Evolutionary conservation across 2,329 filamentous ascomycete genomes (phyloP).

Genomic region (Botryotinia globosa): DNA sequence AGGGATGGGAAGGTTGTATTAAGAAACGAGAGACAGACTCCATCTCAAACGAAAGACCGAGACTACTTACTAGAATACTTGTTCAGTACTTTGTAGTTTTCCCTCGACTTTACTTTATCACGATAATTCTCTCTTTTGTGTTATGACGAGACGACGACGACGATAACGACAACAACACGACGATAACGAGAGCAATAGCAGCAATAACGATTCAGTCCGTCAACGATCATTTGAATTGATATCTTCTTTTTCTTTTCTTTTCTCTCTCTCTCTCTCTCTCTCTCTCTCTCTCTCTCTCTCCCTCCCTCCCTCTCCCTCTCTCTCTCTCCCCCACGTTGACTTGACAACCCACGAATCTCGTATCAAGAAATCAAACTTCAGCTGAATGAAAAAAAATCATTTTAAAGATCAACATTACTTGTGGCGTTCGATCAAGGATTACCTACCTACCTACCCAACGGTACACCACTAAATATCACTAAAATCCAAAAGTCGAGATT

Average conservation of each 20-base stretch:
- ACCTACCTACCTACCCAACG: no score
- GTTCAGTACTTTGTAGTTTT: background rate
- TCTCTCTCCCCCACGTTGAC: conserved; percentile 7
- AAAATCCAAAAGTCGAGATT: conserved; percentile 4
- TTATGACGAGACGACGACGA: background rate
- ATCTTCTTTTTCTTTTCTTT: background rate
- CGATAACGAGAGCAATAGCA: no score
- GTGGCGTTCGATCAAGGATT: conserved; percentile 17
- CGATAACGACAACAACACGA: background rate
- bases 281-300: background rate
- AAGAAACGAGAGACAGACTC: conserved; percentile 11
- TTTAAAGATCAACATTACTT: conserved; percentile 6
- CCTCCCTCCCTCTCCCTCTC: no score
- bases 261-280: background rate
- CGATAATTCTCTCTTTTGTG: conserved; percentile 7
- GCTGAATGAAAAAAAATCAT: conserved; percentile 8
- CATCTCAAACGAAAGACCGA: background rate
- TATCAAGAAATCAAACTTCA: conserved; percentile 1
- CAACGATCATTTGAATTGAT: background rate
- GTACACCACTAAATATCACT: conserved; percentile 3
- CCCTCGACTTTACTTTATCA: background rate
- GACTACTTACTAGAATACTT: background rate
- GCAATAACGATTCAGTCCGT: background rate
- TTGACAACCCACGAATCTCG: conserved; percentile 15
- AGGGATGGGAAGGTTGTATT: background rate